These are phyloP conservation scores for Cornus suecica DNA, from an alignment of 148 eudicot genomes.

Conservation along the genomic window DNA sequence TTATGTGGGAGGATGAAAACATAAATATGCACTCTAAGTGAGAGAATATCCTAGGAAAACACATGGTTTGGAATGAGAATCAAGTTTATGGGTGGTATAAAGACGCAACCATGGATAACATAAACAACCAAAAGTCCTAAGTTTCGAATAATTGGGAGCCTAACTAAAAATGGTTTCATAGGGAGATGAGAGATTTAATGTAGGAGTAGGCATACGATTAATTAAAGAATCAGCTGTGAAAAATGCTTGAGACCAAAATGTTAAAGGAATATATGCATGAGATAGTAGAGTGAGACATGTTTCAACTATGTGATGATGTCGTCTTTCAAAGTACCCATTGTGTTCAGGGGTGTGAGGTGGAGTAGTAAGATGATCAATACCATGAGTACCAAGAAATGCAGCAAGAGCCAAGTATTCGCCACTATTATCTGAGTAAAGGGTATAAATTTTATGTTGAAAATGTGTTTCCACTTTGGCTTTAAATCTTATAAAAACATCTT, in stretches of 20 bases:
- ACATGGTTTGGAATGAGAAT: background rate
- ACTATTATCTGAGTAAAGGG: no score
- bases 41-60: background rate
- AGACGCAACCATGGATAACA: background rate
- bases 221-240: background rate
- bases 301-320: background rate
- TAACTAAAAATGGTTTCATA: background rate
- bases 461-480: no score
- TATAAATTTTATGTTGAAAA: no score
- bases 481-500: no score
- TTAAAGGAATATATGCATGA: background rate
- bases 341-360: no score
- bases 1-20: background rate
- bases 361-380: no score
- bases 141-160: background rate
- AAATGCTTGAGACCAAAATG: background rate
- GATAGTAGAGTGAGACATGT: background rate
- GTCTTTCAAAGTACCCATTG: background rate
- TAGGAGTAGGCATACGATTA: background rate
- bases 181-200: background rate
- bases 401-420: no score
- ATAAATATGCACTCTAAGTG: background rate
- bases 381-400: no score
- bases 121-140: background rate
- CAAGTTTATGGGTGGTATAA: background rate